phyloP scores from a whole-genome alignment of 1,284 basidiomycete species.

The Microbotryomycetes sp. region DNA sequence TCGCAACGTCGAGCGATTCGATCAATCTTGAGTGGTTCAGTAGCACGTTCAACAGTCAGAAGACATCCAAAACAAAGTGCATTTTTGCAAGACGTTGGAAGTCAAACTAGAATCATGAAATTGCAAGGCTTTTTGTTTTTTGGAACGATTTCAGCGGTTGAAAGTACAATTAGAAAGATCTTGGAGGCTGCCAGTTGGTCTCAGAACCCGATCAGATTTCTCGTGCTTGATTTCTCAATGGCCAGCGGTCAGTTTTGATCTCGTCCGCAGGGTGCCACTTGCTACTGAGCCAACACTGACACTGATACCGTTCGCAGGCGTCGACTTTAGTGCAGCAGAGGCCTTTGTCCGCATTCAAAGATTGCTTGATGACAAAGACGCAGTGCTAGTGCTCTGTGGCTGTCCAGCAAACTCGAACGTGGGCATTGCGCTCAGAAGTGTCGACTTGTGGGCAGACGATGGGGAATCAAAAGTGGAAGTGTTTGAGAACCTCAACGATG shows the following conservation, averaged over 20 bases:
- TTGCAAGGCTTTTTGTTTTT: conserved; percentile 95
- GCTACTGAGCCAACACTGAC: not conserved
- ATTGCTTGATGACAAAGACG: conserved; percentile 64
- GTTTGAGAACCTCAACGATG: conserved; percentile 78
- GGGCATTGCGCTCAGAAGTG: conserved; percentile 62
- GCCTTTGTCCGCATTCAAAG: conserved; percentile 89
- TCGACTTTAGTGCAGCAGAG: conserved; percentile 92
- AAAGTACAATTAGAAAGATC: conserved; percentile 57
- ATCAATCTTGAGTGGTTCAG: conserved; percentile 45
- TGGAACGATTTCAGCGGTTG: conserved; percentile 49
- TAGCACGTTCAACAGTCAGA: conserved; percentile 77
- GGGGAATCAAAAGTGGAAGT: conserved; percentile 67
- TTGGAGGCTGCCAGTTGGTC: conserved; percentile 70
- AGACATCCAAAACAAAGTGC: conserved; percentile 69
- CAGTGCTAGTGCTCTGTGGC: conserved; percentile 86
- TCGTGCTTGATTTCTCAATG: conserved; percentile 75
- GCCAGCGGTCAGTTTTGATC: conserved; percentile 53
- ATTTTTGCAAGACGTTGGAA: conserved; percentile 84
- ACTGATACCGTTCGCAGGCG: conserved; percentile 43
- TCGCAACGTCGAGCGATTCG: conserved; percentile 77
- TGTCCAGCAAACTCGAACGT: conserved; percentile 55
- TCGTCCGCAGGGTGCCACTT: not conserved
- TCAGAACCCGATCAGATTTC: conserved; percentile 76
- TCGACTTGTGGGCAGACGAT: conserved; percentile 60
- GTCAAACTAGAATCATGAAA: conserved; percentile 82